These are phyloP conservation scores for Podila horticola DNA, from an alignment of 192 early-diverging fungal species.

Conservation along the genomic window DNA sequence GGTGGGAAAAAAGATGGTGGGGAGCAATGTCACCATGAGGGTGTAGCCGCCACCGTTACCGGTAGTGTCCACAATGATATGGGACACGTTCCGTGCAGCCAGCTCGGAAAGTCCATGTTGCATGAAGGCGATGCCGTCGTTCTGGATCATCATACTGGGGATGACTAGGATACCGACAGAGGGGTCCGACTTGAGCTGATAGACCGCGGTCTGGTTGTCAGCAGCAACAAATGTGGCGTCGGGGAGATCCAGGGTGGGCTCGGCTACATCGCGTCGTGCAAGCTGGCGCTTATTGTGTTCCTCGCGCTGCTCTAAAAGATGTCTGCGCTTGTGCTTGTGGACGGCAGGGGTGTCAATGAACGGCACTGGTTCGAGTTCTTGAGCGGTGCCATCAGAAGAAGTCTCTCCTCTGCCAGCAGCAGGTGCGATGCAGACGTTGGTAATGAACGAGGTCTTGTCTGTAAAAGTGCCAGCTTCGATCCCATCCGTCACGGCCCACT, in stretches of 20 bases:
- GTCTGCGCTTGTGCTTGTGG: not conserved
- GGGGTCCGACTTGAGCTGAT: constrained; percentile 27
- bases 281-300: not conserved
- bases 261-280: not conserved
- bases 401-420: too few relatives aligned
- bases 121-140: not conserved
- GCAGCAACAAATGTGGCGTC: constrained; percentile 6
- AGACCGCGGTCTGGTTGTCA: constrained; percentile 3
- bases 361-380: not conserved
- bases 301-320: not conserved
- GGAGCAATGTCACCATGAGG: not conserved
- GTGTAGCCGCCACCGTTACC: constrained; percentile 10
- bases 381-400: too few relatives aligned
- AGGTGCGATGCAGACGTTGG: not conserved
- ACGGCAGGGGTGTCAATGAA: not conserved
- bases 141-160: not conserved
- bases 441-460: not conserved
- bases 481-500: not conserved
- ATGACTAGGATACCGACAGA: constrained; percentile 13
- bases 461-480: not conserved
- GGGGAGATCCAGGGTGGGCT: not conserved
- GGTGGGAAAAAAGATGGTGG: constrained; percentile 14
- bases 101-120: not conserved
- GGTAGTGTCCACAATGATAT: constrained; percentile 15
- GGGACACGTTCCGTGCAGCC: not conserved